Conservation (phyloP, 192 early-diverging fungal genomes). For the Coemansia sp. region DNA sequence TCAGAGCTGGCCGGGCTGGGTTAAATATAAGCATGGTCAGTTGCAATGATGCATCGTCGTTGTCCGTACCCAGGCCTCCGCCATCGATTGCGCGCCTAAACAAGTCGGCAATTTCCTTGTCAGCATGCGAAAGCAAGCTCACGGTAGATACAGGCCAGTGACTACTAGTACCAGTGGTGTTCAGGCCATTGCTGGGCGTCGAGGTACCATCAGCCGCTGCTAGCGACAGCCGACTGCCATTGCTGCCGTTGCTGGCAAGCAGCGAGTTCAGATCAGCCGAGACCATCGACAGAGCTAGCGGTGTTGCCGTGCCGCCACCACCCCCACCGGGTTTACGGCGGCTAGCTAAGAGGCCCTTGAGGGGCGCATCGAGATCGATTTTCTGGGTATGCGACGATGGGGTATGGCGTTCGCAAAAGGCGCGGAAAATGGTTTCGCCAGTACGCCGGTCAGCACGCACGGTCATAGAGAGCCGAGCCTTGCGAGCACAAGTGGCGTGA, state of each 20-base stretch:
- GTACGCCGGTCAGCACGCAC: constrained; percentile 63
- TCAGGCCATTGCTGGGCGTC: background rate
- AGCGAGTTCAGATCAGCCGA: constrained; percentile 26
- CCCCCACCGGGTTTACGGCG: constrained; percentile 14
- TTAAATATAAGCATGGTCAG: constrained; percentile 49
- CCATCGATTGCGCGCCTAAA: constrained; percentile 8
- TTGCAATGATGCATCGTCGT: constrained; percentile 41
- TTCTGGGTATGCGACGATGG: constrained; percentile 60
- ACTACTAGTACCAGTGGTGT: background rate
- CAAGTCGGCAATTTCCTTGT: constrained; percentile 11
- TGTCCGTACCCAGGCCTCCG: background rate
- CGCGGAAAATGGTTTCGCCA: constrained; percentile 66
- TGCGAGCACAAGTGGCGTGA: constrained; percentile 91
- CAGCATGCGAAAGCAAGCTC: constrained; percentile 4
- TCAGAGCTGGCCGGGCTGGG: constrained; percentile 43
- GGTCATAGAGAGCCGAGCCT: constrained; percentile 85
- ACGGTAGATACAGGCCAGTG: constrained; percentile 17
- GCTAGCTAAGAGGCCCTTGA: constrained; percentile 15
- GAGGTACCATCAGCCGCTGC: background rate
- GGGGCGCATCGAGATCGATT: constrained; percentile 39
- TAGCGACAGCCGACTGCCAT: background rate
- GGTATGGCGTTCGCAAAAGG: constrained; percentile 90
- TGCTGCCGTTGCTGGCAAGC: constrained; percentile 9
- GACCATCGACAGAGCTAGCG: constrained; percentile 22
- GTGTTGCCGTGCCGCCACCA: background rate